Evolutionary conservation across 2,329 filamentous ascomycete species (phyloP), one percentile per base, ranked within the genome.

Genomic region (Cladobotryum protrusum): DNA sequence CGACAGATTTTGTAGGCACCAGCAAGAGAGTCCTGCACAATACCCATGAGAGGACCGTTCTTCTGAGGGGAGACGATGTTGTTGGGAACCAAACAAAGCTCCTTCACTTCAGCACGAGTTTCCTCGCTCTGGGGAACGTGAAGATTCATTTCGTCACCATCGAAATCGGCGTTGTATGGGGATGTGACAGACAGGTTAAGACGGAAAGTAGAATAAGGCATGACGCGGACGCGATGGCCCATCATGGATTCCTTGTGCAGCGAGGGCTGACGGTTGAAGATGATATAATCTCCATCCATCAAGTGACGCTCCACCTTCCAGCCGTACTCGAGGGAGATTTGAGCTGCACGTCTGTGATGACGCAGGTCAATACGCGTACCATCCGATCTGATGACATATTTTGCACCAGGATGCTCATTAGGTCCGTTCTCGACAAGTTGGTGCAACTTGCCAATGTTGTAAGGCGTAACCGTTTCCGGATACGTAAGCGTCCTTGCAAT

Each of bases 201-300:
- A 56, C 93, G 86, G 77, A 99, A 99, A 1, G 93, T 99, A 5
- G 93, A 99, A 69, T 96, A 99, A 3, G 93, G 93, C 91, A 99
- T 97, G 54, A 99, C 93, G 53, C 86, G 86, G 56, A 99, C 93
- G 61, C 89, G 85, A 71, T 99, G 93, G 69, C 89, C 93, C 95
- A 99, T 99, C 93, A 99, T 99, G 53, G 93, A 99, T 67, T 99
- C 93, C 71, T 99, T 99, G 78, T 99, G 93, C 63, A 99, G 77
- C 34, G 93, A 99, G 1, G 93, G 93, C 67, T 99, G 93, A 78
- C 93, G 93, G 69, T 99, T 99, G 82, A 99, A 99, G 64, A 99
- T 91, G 71, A 99, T 97, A 58, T 89, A 95, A 69, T 99, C 93
- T 51, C 92, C 92, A 62, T 96, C 89, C 62, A 95, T 85, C 56